These are phyloP conservation scores for Trichophyton schoenleinii DNA, from an alignment of 2,329 filamentous ascomycete genomes.

Conservation along the genomic window DNA sequence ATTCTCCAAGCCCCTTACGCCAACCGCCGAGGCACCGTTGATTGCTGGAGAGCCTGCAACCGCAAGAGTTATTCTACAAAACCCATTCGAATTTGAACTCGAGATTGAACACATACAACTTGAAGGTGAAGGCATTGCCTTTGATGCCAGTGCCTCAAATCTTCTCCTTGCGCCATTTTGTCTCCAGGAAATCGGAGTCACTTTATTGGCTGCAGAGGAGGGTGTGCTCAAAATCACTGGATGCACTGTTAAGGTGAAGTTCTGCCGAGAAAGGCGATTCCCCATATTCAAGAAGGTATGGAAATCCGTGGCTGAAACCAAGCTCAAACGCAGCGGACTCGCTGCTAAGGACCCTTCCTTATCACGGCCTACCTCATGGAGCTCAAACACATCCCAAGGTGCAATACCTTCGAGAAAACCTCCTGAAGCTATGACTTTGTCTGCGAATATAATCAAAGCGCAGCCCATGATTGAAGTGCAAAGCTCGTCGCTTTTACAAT, in stretches of 20 bases:
- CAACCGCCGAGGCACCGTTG: slow-evolving; percentile 52
- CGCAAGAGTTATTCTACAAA: slow-evolving; percentile 77
- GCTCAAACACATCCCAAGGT: slow-evolving; percentile 29
- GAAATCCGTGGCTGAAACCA: slow-evolving; percentile 55
- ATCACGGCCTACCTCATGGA: slow-evolving; percentile 37
- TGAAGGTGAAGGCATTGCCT: slow-evolving; percentile 58
- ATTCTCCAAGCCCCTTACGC: slow-evolving; percentile 57
- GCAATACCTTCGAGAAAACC: slow-evolving; percentile 24
- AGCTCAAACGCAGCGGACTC: slow-evolving; percentile 65
- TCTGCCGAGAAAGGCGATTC: slow-evolving; percentile 72
- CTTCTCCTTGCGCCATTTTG: slow-evolving; percentile 67
- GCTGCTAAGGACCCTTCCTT: slow-evolving; percentile 40
- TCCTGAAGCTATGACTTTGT: slow-evolving; percentile 27
- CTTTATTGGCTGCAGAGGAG: slow-evolving; percentile 52
- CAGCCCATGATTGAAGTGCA: slow-evolving; percentile 69
- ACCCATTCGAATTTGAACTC: slow-evolving; percentile 85
- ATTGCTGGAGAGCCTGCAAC: slow-evolving; percentile 66
- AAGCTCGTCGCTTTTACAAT: slow-evolving; percentile 66
- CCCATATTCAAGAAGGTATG: slow-evolving; percentile 69
- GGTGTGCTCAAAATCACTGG: slow-evolving; percentile 65
- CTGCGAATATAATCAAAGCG: slow-evolving; percentile 61
- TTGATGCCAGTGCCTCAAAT: slow-evolving; percentile 53
- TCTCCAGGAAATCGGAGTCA: slow-evolving; percentile 63
- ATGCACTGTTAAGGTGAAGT: slow-evolving; percentile 64
- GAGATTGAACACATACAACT: slow-evolving; percentile 73